Conservation (phyloP, 805 yeast genomes). For the Brettanomyces nanus region DNA sequence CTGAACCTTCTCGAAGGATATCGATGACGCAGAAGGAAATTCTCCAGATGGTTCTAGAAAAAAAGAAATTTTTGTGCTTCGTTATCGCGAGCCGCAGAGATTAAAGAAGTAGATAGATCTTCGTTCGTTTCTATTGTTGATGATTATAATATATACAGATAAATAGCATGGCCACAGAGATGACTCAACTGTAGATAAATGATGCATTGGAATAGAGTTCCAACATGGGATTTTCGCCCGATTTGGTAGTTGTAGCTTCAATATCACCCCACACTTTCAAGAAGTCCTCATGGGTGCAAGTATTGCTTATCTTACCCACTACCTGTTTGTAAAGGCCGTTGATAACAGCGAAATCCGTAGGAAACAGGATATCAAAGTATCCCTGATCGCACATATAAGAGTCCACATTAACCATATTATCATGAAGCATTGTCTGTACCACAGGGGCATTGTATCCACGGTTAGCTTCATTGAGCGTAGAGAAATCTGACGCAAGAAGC, state of each 20-base stretch:
- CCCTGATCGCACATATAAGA: slow-evolving; percentile 84
- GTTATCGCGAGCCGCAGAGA: no score
- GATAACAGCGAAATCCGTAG: slow-evolving; percentile 64
- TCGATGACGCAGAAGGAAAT: no score
- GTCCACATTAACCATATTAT: slow-evolving; percentile 58
- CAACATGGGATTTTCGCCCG: slow-evolving; percentile 81
- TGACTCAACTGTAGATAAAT: slow-evolving; percentile 46
- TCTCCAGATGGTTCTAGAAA: not conserved
- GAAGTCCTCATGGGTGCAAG: slow-evolving; percentile 55
- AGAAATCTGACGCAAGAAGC: slow-evolving; percentile 66
- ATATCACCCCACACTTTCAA: slow-evolving; percentile 64
- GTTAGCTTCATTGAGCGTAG: slow-evolving; percentile 37
- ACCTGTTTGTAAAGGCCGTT: slow-evolving; percentile 55
- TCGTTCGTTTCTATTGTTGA: no score
- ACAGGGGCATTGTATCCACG: slow-evolving; percentile 67
- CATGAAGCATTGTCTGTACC: slow-evolving; percentile 66
- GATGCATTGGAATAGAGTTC: slow-evolving; percentile 70
- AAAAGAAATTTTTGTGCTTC: not conserved
- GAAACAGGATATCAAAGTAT: slow-evolving; percentile 78
- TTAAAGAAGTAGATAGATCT: no score
- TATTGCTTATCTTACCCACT: slow-evolving; percentile 49
- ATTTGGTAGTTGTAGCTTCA: slow-evolving; percentile 56
- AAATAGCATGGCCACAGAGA: no score
- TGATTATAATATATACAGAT: no score
- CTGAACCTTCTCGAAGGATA: no score